Base-by-base conservation (phyloP, 805 yeast genomes). In the Blastobotrys mokoenaii region DNA sequence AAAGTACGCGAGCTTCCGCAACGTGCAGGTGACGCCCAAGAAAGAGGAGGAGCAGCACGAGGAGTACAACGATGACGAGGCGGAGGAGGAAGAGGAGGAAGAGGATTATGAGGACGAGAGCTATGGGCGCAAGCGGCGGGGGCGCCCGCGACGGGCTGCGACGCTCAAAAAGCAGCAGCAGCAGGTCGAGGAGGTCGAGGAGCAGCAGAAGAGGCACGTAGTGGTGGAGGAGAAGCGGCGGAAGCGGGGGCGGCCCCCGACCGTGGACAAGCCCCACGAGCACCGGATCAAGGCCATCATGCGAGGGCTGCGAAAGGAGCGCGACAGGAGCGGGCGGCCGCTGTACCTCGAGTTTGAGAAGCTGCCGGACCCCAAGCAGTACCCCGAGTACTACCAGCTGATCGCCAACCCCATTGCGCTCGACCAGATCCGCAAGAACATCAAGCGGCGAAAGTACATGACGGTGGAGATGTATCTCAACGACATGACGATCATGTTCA, bases 241-340 rank as follows among this genome's bases (percentile, higher is more conserved):
- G 29, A 82, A 85, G 62, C 74, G 95, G 58, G 95, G 95, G 15
- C 74, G 95, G 55, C 96, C 96, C 3, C 95, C 96, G 1, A 82
- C 86, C 46, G 86, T 87, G 41, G 95, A 85, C 62, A 82, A 80
- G 59, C 95, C 95, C 4, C 89, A 83, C 63, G 97, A 93, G 64
- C 87, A 87, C 59, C 73, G 97, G 51, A 88, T 90, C 64, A 89
- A 90, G 63, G 80, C 86, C 53, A 80, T 93, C 33, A 67, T 93
- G 70, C 79, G 94, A 61, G 80, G 77, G 41, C 70, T 93, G 59
- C 84, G 88, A 58, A 84, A 84, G 58, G 80, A 83, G 48, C 74
- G 77, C 38, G 79, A 74, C 54, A 69, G 70, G 1, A 68, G 68
- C 38, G 71, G 71, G 10, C 67, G 72, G 18, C 67, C 74, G 31